These are phyloP conservation scores for Monosporascus cannonballus DNA, from an alignment of 2,329 filamentous ascomycete genomes.

Conservation along the genomic window DNA sequence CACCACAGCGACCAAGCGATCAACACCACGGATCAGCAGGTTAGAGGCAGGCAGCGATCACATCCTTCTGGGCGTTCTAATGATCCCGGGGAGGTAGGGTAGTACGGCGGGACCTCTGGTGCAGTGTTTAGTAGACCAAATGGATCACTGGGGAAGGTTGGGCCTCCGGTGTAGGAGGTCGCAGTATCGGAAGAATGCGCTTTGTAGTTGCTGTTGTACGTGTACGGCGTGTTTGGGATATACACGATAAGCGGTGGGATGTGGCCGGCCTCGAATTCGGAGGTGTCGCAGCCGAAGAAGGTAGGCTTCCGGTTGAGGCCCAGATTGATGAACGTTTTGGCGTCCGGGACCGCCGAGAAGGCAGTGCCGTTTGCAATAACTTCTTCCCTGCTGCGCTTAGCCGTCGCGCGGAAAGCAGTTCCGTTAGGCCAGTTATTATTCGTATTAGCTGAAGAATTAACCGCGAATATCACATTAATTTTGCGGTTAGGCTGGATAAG, in stretches of 20 bases:
- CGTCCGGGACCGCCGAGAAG: conserved; percentile 67
- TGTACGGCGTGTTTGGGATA: conserved; percentile 79
- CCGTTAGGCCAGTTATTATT: conserved; percentile 68
- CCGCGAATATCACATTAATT: conserved; percentile 75
- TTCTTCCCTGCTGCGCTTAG: conserved; percentile 53
- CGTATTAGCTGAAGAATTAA: conserved; percentile 73
- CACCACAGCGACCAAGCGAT: too few relatives aligned
- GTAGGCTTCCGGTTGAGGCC: conserved; percentile 68
- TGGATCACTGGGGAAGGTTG: too few relatives aligned
- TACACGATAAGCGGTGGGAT: conserved; percentile 71
- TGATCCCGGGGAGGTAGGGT: too few relatives aligned
- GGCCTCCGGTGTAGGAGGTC: too few relatives aligned
- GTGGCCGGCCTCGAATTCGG: conserved; percentile 44
- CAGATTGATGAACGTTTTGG: conserved; percentile 73
- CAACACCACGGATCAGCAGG: too few relatives aligned
- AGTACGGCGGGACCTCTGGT: too few relatives aligned
- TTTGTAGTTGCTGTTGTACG: conserved; percentile 44
- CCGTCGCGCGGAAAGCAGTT: conserved; percentile 67
- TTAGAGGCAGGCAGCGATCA: too few relatives aligned
- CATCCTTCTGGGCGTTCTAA: too few relatives aligned
- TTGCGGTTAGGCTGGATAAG: conserved; percentile 66
- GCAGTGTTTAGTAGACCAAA: too few relatives aligned
- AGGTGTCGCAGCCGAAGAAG: conserved; percentile 72
- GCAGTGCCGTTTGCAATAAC: conserved; percentile 55
- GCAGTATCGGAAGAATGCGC: too few relatives aligned